These are phyloP conservation scores for Crataegus laevigata DNA, from an alignment of 306 rosid genomes.

Conservation along the genomic window DNA sequence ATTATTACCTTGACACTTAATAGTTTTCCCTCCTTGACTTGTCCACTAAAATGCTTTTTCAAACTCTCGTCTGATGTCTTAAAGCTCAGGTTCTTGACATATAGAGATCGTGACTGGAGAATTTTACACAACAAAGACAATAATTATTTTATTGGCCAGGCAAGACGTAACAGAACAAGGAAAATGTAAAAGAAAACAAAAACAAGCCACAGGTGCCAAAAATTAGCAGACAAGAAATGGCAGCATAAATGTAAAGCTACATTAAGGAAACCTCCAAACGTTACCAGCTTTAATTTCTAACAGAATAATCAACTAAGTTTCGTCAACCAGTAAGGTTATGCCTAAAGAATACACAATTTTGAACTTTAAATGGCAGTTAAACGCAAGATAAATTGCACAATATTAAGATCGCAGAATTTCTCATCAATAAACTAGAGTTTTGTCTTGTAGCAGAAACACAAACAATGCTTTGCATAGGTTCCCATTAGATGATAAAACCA, in stretches of 20 bases:
- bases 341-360: not conserved
- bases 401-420: not conserved
- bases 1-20: conserved; percentile 68
- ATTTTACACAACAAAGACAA: conserved; percentile 12
- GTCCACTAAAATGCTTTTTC: conserved; percentile 58
- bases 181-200: too few relatives aligned
- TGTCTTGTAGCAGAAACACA: not conserved
- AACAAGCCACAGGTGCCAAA: not conserved
- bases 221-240: not conserved
- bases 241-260: not conserved
- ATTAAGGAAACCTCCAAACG: not conserved
- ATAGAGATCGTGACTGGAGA: conserved; percentile 74
- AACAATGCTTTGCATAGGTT: not conserved
- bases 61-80: conserved; percentile 65
- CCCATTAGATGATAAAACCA: not conserved
- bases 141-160: not conserved
- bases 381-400: not conserved
- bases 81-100: conserved; percentile 93
- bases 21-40: conserved; percentile 58
- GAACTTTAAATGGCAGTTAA: not conserved
- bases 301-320: not conserved
- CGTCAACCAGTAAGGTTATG: not conserved
- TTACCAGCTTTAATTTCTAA: not conserved
- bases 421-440: not conserved
- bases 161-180: not conserved